Evolutionary conservation across 306 rosid species (phyloP).

Genomic region (Quercus parvula): DNA sequence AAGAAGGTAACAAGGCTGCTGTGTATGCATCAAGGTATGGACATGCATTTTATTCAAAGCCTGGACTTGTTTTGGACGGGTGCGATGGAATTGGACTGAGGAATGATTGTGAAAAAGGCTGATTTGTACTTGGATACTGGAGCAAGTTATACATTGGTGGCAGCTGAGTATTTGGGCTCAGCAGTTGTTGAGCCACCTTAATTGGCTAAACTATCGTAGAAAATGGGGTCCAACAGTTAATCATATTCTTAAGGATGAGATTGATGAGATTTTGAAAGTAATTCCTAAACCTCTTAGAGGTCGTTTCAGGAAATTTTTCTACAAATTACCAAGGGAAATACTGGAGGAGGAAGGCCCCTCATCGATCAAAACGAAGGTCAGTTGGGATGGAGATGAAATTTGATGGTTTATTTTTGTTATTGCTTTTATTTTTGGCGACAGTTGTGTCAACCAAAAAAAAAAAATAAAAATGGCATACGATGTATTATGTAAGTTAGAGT

Average conservation of each 20-base stretch:
- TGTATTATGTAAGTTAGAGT: too few species aligned
- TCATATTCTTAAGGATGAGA: slow-evolving; percentile 33
- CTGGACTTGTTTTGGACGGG: slow-evolving; percentile 69
- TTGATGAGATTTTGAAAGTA: neutral
- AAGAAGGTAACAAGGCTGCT: slow-evolving; percentile 39
- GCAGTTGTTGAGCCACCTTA: slow-evolving; percentile 41
- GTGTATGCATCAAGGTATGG: slow-evolving; percentile 61
- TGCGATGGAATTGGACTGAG: slow-evolving; percentile 46
- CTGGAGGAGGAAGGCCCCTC: too few species aligned
- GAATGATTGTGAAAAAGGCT: slow-evolving; percentile 59
- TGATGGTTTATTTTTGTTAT: too few species aligned
- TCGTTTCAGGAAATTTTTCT: too few species aligned
- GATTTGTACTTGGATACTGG: slow-evolving; percentile 39
- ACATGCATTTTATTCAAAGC: slow-evolving; percentile 55
- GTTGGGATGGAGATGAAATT: too few species aligned
- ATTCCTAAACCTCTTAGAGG: too few species aligned
- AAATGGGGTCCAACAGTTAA: slow-evolving; percentile 73
- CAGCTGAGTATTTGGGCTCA: slow-evolving; percentile 48
- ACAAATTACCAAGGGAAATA: too few species aligned
- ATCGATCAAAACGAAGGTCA: too few species aligned
- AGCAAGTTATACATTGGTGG: slow-evolving; percentile 24
- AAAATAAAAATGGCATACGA: too few species aligned
- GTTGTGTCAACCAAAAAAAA: too few species aligned
- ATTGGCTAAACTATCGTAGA: slow-evolving; percentile 51
- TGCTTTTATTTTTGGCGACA: too few species aligned